Percentiles rank a stretch among this genome's conserved stretches.
Evolutionary conservation across 805 yeast genomes (phyloP).

Genomic region (Saccharomycopsis capsularis): DNA sequence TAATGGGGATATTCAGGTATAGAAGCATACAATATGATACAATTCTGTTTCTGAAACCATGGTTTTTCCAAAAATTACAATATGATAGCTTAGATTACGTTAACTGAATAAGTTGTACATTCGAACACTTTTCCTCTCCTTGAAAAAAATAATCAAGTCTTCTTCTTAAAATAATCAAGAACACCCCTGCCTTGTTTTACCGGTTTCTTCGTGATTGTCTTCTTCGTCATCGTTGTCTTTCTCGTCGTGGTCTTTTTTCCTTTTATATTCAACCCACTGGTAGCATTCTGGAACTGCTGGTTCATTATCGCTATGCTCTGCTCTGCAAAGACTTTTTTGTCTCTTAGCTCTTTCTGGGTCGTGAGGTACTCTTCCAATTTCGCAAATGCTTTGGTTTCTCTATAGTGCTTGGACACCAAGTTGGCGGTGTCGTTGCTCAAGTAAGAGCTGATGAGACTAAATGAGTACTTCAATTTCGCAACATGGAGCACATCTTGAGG

Average conservation of each 20-base stretch:
- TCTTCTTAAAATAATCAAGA: too few relatives aligned
- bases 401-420: background rate
- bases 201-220: background rate
- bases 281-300: slow-evolving; percentile 23
- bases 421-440: background rate
- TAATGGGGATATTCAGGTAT: too few relatives aligned
- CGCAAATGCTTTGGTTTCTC: background rate
- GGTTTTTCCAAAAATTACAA: too few relatives aligned
- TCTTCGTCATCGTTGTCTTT: background rate
- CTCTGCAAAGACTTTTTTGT: slow-evolving; percentile 15
- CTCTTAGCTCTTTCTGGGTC: slow-evolving; percentile 2
- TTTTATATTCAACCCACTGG: background rate
- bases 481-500: slow-evolving; percentile 2
- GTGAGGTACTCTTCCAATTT: slow-evolving; percentile 1
- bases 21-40: too few relatives aligned
- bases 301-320: slow-evolving; percentile 22
- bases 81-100: too few relatives aligned
- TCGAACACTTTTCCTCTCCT: too few relatives aligned
- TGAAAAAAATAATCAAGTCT: too few relatives aligned
- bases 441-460: slow-evolving; percentile 10
- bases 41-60: too few relatives aligned
- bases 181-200: background rate
- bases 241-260: background rate
- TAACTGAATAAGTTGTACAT: too few relatives aligned
- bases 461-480: slow-evolving; percentile 13